Evolutionary conservation across 768 basidiomycete species (phyloP).

Genomic region (Termitomyces sp.): DNA sequence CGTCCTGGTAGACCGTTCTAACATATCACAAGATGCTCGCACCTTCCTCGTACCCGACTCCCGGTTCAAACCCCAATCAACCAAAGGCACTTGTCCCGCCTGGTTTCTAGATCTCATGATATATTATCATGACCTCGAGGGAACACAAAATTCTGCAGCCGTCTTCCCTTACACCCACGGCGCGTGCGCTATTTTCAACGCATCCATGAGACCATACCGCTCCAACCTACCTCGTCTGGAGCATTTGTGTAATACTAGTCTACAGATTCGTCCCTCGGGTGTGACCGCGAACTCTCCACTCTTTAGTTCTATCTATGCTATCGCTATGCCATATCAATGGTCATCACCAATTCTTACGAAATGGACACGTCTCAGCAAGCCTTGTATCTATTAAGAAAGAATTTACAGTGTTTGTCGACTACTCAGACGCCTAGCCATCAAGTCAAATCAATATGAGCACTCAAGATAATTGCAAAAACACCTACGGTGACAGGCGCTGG

Average conservation of each 20-base stretch:
- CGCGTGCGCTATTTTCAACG: constrained; percentile 13
- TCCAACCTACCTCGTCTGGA: constrained; percentile 4
- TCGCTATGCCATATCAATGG: constrained; percentile 3
- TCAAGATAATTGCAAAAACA: constrained; percentile 12
- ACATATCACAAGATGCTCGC: constrained; percentile 61
- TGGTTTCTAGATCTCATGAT: constrained; percentile 57
- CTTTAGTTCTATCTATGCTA: constrained; percentile 13
- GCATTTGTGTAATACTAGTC: constrained; percentile 15
- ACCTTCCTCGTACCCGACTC: constrained; percentile 54
- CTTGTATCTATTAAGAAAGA: constrained; percentile 21
- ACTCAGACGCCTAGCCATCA: constrained; percentile 19
- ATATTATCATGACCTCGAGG: constrained; percentile 10
- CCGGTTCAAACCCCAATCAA: constrained; percentile 29
- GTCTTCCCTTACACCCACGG: constrained; percentile 18
- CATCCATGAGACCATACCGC: constrained; percentile 3
- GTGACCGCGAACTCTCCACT: constrained; percentile 2
- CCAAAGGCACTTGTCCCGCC: constrained; percentile 75
- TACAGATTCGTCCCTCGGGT: constrained; percentile 10
- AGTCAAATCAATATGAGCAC: constrained; percentile 8
- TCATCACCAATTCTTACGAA: background rate
- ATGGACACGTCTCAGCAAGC: background rate
- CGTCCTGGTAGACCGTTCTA: constrained; percentile 9
- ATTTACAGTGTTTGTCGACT: constrained; percentile 4
- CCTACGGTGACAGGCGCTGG: constrained; percentile 28
- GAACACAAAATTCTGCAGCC: constrained; percentile 13